phyloP scores from a whole-genome alignment of 2,329 filamentous ascomycete species.

The Diplodia intermedia region DNA sequence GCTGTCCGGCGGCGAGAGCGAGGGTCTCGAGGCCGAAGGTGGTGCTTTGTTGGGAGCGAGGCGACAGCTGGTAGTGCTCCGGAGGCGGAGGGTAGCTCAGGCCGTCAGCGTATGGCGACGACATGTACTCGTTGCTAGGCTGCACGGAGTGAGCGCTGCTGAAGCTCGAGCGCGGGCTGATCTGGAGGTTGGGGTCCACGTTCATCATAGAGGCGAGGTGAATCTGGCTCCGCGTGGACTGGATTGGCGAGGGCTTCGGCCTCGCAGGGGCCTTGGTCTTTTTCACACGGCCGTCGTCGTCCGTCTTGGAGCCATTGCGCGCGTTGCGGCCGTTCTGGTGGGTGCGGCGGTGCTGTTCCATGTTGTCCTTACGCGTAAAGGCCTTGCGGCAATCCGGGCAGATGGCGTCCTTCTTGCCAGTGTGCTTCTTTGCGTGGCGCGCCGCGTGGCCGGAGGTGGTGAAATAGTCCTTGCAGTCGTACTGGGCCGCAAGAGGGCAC shows the following conservation, averaged over 20 bases:
- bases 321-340: slow-evolving; percentile 64
- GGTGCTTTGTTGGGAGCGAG: slow-evolving; percentile 31
- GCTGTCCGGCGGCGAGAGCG: slow-evolving; percentile 49
- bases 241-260: slow-evolving; percentile 45
- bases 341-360: slow-evolving; percentile 83
- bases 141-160: slow-evolving; percentile 42
- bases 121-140: slow-evolving; percentile 38
- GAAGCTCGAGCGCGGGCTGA: slow-evolving; percentile 42
- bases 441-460: slow-evolving; percentile 87
- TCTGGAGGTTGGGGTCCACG: slow-evolving; percentile 40
- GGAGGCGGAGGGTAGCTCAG: slow-evolving; percentile 30
- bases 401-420: slow-evolving; percentile 77
- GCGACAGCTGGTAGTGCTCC: slow-evolving; percentile 16
- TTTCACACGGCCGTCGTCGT: slow-evolving; percentile 46
- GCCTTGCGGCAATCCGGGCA: slow-evolving; percentile 77
- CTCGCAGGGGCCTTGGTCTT: slow-evolving; percentile 45
- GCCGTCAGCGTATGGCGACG: slow-evolving; percentile 45
- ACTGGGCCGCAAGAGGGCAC: slow-evolving; percentile 74
- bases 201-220: slow-evolving; percentile 38
- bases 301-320: slow-evolving; percentile 38
- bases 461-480: slow-evolving; percentile 78
- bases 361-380: slow-evolving; percentile 83
- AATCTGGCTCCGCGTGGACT: slow-evolving; percentile 35
- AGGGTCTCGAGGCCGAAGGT: slow-evolving; percentile 48
- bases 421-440: slow-evolving; percentile 84